Evolutionary conservation across 2,329 filamentous ascomycete species (phyloP).

Genomic region (Thielaviopsis populi): DNA sequence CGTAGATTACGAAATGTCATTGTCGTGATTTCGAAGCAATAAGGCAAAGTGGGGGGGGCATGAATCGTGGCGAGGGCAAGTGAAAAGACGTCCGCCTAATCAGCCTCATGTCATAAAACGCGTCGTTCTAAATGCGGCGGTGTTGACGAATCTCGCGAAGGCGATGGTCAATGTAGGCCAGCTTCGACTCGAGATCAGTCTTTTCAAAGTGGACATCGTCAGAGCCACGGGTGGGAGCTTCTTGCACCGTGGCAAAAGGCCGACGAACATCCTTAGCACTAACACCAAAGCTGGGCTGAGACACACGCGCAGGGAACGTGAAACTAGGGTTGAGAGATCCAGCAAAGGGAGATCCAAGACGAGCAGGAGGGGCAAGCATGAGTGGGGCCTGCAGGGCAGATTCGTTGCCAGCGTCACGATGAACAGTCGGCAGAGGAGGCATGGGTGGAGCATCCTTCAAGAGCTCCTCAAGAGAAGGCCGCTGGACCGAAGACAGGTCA

Average conservation of each 20-base stretch:
- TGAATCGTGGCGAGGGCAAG: not conserved
- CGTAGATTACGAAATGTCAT: not conserved
- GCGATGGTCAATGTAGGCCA: slow-evolving; percentile 44
- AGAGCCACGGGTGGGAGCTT: slow-evolving; percentile 18
- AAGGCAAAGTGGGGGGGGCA: not conserved
- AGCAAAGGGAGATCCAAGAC: slow-evolving; percentile 46
- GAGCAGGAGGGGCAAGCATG: slow-evolving; percentile 26
- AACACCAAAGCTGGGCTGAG: slow-evolving; percentile 31
- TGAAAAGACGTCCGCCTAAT: not conserved
- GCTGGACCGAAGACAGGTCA: slow-evolving; percentile 27
- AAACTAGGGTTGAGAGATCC: slow-evolving; percentile 33
- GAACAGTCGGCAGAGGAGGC: slow-evolving; percentile 9
- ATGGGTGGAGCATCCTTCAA: slow-evolving; percentile 21
- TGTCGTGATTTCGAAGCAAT: not conserved
- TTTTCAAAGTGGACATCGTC: slow-evolving; percentile 25
- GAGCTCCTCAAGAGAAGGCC: slow-evolving; percentile 29
- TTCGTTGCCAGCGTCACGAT: slow-evolving; percentile 10
- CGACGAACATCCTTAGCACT: slow-evolving; percentile 28
- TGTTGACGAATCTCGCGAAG: slow-evolving; percentile 38
- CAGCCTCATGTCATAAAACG: slow-evolving; percentile 24
- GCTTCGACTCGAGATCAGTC: slow-evolving; percentile 34
- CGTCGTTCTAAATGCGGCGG: slow-evolving; percentile 35
- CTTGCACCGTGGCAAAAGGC: slow-evolving; percentile 39
- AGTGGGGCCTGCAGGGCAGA: slow-evolving; percentile 13
- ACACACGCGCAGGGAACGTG: slow-evolving; percentile 45